Evolutionary conservation across 1,139 yeast species (phyloP).

Genomic region (Candida sp.): DNA sequence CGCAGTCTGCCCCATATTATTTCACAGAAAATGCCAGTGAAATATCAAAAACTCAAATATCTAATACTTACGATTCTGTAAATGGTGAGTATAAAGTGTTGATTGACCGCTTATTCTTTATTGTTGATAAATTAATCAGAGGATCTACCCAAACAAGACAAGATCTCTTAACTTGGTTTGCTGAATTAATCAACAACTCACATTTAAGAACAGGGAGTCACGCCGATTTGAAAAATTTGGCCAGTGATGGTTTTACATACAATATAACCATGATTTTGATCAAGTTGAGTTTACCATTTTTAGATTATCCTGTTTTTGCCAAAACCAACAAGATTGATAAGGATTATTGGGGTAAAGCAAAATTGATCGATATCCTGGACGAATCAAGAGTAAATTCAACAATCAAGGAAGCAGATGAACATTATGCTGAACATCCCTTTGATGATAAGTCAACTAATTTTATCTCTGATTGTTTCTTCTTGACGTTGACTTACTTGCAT

Average conservation of each 20-base stretch:
- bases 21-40: constrained; percentile 42
- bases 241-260: constrained; percentile 81
- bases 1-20: constrained; percentile 38
- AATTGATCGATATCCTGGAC: constrained; percentile 62
- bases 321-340: constrained; percentile 78
- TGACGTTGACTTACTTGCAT: constrained; percentile 76
- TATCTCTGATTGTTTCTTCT: constrained; percentile 82
- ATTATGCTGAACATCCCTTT: constrained; percentile 24
- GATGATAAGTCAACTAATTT: constrained; percentile 53
- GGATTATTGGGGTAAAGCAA: constrained; percentile 52
- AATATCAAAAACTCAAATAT: constrained; percentile 37
- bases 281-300: constrained; percentile 79
- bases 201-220: constrained; percentile 89
- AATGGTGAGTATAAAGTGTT: constrained; percentile 59
- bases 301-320: constrained; percentile 54
- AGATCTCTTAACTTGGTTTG: constrained; percentile 64
- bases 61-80: constrained; percentile 49
- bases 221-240: constrained; percentile 62
- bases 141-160: constrained; percentile 65
- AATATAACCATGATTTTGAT: constrained; percentile 69
- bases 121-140: constrained; percentile 74
- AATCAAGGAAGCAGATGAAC: constrained; percentile 61
- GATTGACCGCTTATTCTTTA: constrained; percentile 59
- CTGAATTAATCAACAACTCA: constrained; percentile 68
- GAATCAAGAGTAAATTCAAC: constrained; percentile 86